Base-by-base conservation (phyloP, 2,329 filamentous ascomycete species). In the Aspergillus spinulosporus region DNA sequence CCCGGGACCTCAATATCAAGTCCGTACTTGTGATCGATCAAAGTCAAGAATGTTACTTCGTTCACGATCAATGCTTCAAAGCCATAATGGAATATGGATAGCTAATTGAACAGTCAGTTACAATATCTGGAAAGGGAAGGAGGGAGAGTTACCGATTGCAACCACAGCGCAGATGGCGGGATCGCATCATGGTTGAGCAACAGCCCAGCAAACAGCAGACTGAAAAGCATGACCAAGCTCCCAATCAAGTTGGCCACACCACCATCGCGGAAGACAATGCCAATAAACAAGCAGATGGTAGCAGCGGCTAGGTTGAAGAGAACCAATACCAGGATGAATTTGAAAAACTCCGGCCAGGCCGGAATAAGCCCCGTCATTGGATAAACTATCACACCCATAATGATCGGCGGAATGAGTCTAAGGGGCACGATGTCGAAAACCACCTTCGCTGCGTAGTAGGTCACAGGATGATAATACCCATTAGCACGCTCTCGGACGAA, bases 11-110 rank as follows among this genome's bases (percentile, higher is more conserved):
- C 93, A 61, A 99, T 99, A 68, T 97, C 92, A 4, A 99, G 84
- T 4, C 94, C 94, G 62, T 96, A 97, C 75, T 97, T 95, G 74
- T 94, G 88, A 72, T 99, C 94, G 42, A 95, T 85, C 28, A 99
- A 83, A 0, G 89, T 93, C 43, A 99, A 80, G 66, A 91, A 90
- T 28, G 91, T 87, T 46, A 97, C 95, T 77, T 99, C 94, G 69
- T 97, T 99, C 65, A 99, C 94, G 61, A 97, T 96, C 11, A 99
- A 83, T 1, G 90, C 89, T 79, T 99, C 94, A 66, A 97, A 97
- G 4, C 88, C 93, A 70, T 96, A 99, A 72, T 99, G 94, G 82
- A 99, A 99, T 61, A 99, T 99, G 1, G 92, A 97, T 6, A 99
- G 78, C 76, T 88, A 64, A 52, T 8, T 52, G 34, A 55, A 74